Conservation (phyloP, 805 yeast genomes). For the Monosporozyma solicola region DNA sequence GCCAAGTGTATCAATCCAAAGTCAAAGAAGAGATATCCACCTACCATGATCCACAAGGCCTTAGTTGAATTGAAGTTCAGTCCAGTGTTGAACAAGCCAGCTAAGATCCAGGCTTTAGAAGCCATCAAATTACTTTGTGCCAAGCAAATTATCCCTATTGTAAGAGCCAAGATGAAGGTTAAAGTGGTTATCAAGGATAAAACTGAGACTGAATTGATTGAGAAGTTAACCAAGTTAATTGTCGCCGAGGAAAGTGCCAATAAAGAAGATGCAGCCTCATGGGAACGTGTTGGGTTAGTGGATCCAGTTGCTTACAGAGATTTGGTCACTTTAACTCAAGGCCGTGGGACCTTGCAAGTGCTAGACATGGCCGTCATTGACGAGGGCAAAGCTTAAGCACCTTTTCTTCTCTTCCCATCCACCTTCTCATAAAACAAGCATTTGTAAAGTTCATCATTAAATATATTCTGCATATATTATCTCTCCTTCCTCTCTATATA, state of each 20-base stretch:
- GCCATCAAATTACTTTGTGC: constrained; percentile 73
- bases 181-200: constrained; percentile 48
- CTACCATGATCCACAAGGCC: constrained; percentile 87
- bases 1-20: constrained; percentile 89
- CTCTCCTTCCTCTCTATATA: constrained; percentile 1
- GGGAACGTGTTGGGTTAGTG: constrained; percentile 58
- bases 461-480: neutral
- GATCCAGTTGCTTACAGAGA: constrained; percentile 80
- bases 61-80: constrained; percentile 71
- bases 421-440: neutral
- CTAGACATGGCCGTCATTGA: constrained; percentile 83
- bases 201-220: constrained; percentile 30
- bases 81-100: constrained; percentile 59
- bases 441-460: neutral
- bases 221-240: constrained; percentile 35
- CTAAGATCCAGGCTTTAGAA: constrained; percentile 85
- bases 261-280: constrained; percentile 22
- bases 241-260: constrained; percentile 29
- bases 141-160: constrained; percentile 83
- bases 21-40: constrained; percentile 85
- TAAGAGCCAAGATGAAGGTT: constrained; percentile 88
- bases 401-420: neutral
- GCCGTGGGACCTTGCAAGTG: constrained; percentile 66
- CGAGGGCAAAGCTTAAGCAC: constrained; percentile 1
- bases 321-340: constrained; percentile 50